A percentile compares a stretch with the other conserved stretches of the same genome.
Evolutionary conservation across 202 grass and related monocot genomes (phyloP).

Genomic region (Saccharum hybrid): DNA sequence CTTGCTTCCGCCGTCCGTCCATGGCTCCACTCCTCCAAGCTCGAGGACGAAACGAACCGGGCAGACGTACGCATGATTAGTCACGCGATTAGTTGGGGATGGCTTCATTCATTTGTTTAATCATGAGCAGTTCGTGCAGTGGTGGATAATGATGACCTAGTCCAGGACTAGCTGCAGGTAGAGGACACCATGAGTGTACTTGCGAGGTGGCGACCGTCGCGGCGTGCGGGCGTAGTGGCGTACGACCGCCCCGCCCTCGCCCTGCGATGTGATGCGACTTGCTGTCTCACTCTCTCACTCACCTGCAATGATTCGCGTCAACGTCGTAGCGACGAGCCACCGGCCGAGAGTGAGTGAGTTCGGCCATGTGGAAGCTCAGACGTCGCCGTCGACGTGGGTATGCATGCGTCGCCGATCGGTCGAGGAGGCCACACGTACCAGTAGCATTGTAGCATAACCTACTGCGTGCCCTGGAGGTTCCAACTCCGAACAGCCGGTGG

Average conservation of each 20-base stretch:
- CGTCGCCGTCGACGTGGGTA: slow-evolving; percentile 51
- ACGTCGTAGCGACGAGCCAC: slow-evolving; percentile 39
- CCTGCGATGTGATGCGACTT: not conserved
- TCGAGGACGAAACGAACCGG: not conserved
- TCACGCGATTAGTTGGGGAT: not conserved
- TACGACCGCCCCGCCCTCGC: too few species aligned
- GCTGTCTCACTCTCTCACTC: slow-evolving; percentile 36
- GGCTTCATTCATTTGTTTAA: not conserved
- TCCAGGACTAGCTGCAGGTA: not conserved
- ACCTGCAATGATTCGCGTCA: slow-evolving; percentile 42
- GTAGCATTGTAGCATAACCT: not conserved
- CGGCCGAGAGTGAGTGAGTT: not conserved
- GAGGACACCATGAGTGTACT: slow-evolving; percentile 15
- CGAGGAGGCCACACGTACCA: not conserved
- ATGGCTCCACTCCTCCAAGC: not conserved
- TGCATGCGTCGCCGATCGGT: slow-evolving; percentile 5
- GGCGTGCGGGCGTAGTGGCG: not conserved
- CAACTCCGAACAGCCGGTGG: too few species aligned
- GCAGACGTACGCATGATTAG: slow-evolving; percentile 2
- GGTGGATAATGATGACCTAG: slow-evolving; percentile 21
- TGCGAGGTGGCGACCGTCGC: not conserved
- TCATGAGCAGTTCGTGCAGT: not conserved
- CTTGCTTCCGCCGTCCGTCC: not conserved
- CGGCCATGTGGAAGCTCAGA: slow-evolving; percentile 64
- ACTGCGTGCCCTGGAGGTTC: too few species aligned